Evolutionary conservation across 306 rosid genomes (phyloP).

Genomic region (Styphnolobium japonicum): DNA sequence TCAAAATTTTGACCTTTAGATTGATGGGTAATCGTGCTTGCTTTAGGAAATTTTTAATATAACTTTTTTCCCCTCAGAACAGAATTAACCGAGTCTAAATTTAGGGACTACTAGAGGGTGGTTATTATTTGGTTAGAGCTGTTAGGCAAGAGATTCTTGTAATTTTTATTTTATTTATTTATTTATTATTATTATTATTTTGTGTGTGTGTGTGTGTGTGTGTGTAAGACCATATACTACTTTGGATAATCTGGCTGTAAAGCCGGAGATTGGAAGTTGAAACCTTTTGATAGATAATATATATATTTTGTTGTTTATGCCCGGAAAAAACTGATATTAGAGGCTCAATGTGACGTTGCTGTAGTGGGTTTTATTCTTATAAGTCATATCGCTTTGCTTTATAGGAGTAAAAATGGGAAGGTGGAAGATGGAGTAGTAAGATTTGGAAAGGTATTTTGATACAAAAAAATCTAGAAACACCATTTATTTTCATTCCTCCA

Average conservation of each 20-base stretch:
- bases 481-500: background rate
- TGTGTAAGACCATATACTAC: too few species aligned
- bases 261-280: too few species aligned
- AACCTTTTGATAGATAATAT: too few species aligned
- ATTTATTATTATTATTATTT: too few species aligned
- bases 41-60: too few species aligned
- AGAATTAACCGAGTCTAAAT: background rate
- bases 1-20: too few species aligned
- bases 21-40: too few species aligned
- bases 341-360: slow-evolving; percentile 8
- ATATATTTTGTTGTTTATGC: too few species aligned
- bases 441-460: background rate
- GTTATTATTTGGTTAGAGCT: background rate
- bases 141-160: background rate
- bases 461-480: background rate
- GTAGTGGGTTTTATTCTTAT: background rate
- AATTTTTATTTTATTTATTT: too few species aligned
- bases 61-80: background rate
- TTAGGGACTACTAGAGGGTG: background rate
- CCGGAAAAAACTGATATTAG: background rate
- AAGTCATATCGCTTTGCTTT: background rate
- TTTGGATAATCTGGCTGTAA: too few species aligned
- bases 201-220: too few species aligned
- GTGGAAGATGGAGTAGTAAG: background rate
- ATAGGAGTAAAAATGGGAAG: background rate